A percentile compares a stretch with the other conserved stretches of the same genome.
Evolutionary conservation across 495 filamentous ascomycete species (phyloP).

Genomic region (Bacidia gigantensis): DNA sequence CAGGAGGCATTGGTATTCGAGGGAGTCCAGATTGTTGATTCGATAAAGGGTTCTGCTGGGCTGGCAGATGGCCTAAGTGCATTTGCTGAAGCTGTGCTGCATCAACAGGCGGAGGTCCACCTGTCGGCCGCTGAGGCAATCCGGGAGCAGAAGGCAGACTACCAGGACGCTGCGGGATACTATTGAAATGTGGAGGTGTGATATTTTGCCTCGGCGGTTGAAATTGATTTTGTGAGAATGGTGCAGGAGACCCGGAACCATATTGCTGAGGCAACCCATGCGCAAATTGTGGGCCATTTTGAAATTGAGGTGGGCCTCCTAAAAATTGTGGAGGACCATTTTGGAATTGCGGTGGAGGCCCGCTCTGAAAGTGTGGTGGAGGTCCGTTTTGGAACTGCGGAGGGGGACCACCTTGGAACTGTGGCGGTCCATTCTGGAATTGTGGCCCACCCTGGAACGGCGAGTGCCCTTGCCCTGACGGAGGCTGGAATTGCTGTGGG

Average conservation of each 20-base stretch:
- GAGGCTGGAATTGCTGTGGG: conserved; percentile 21
- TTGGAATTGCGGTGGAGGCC: conserved; percentile 31
- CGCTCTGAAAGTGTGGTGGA: conserved; percentile 21
- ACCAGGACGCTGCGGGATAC: conserved; percentile 32
- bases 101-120: conserved; percentile 42
- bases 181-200: conserved; percentile 27
- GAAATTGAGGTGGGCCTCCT: conserved; percentile 22
- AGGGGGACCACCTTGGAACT: conserved; percentile 21
- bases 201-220: conserved; percentile 26
- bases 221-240: conserved; percentile 25
- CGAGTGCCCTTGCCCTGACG: conserved; percentile 27
- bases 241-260: conserved; percentile 21
- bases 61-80: conserved; percentile 40
- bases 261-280: conserved; percentile 21
- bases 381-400: conserved; percentile 20
- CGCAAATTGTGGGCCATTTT: conserved; percentile 27
- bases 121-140: conserved; percentile 50
- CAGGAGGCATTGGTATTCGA: conserved; percentile 7
- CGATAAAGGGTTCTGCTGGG: conserved; percentile 6
- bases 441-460: conserved; percentile 23
- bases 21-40: not conserved
- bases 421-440: conserved; percentile 26
- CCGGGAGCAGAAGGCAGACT: conserved; percentile 42
- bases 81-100: conserved; percentile 48
- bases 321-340: conserved; percentile 28